phyloP scores from a whole-genome alignment of 2,329 filamentous ascomycete genomes.

The Fusarium sp. region DNA sequence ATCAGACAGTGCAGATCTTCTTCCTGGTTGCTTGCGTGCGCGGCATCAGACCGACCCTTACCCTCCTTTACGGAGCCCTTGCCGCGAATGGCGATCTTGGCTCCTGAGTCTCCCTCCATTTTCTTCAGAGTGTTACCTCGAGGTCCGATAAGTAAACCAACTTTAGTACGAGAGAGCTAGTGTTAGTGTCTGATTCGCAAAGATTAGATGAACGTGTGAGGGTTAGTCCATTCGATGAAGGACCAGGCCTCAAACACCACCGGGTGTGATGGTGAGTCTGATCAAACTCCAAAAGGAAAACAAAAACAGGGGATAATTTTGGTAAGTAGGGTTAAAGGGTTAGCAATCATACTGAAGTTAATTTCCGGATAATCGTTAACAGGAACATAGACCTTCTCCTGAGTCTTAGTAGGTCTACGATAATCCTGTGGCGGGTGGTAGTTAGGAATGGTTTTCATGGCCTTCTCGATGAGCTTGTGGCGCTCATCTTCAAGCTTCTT shows the following conservation, averaged over 20 bases:
- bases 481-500: conserved; percentile 98
- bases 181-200: conserved; percentile 77
- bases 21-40: conserved; percentile 99
- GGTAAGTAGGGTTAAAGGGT: conserved; percentile 86
- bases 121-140: conserved; percentile 99
- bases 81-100: conserved; percentile 99
- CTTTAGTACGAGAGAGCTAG: conserved; percentile 88
- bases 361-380: conserved; percentile 99
- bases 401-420: conserved; percentile 98
- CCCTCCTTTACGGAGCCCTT: conserved; percentile 99
- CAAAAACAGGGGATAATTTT: conserved; percentile 48
- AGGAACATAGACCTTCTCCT: conserved; percentile 99
- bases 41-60: conserved; percentile 97
- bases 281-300: conserved; percentile 56
- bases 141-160: conserved; percentile 99
- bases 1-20: conserved; percentile 99
- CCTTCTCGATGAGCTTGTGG: conserved; percentile 98
- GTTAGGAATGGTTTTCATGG: conserved; percentile 99
- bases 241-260: conserved; percentile 47
- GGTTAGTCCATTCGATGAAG: conserved; percentile 47
- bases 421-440: conserved; percentile 99
- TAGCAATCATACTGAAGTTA: conserved; percentile 99
- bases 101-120: conserved; percentile 96
- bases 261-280: conserved; percentile 50
- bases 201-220: conserved; percentile 48